Conservation (phyloP, 768 basidiomycete species). For the Panaeolus papilionaceus region DNA sequence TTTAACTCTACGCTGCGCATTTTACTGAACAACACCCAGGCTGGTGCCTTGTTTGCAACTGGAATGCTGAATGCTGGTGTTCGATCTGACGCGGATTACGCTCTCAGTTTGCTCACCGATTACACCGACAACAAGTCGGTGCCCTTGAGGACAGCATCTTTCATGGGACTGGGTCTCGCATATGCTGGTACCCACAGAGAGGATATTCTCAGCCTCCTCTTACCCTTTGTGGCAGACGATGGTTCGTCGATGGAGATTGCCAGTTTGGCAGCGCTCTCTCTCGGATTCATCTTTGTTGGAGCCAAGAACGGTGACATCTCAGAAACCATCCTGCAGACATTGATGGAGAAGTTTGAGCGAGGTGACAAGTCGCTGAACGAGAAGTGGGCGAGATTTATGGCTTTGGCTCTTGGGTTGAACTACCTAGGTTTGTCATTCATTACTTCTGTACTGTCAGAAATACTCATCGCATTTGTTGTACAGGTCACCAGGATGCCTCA, state of each 20-base stretch:
- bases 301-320: slow-evolving; percentile 95
- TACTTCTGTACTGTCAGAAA: background rate
- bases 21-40: slow-evolving; percentile 43
- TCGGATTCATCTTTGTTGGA: slow-evolving; percentile 96
- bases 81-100: slow-evolving; percentile 92
- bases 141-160: slow-evolving; percentile 84
- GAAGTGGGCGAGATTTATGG: slow-evolving; percentile 95
- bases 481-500: slow-evolving; percentile 90
- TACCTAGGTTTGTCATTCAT: slow-evolving; percentile 74
- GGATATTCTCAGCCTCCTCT: slow-evolving; percentile 78
- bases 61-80: slow-evolving; percentile 91
- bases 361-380: slow-evolving; percentile 80
- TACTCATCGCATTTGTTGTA: slow-evolving; percentile 2
- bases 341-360: slow-evolving; percentile 79
- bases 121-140: slow-evolving; percentile 89
- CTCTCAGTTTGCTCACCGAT: slow-evolving; percentile 88
- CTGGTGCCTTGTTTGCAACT: slow-evolving; percentile 93
- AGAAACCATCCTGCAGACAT: slow-evolving; percentile 84
- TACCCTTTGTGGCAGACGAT: slow-evolving; percentile 86
- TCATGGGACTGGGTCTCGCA: slow-evolving; percentile 92
- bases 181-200: slow-evolving; percentile 94
- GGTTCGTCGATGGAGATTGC: slow-evolving; percentile 87
- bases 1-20: background rate
- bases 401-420: slow-evolving; percentile 85
- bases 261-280: slow-evolving; percentile 82